Percentiles rank a stretch among this genome's conserved stretches.
These are phyloP conservation scores for Pseudonectria buxi DNA, from an alignment of 2,329 filamentous ascomycete genomes.

Conservation along the genomic window DNA sequence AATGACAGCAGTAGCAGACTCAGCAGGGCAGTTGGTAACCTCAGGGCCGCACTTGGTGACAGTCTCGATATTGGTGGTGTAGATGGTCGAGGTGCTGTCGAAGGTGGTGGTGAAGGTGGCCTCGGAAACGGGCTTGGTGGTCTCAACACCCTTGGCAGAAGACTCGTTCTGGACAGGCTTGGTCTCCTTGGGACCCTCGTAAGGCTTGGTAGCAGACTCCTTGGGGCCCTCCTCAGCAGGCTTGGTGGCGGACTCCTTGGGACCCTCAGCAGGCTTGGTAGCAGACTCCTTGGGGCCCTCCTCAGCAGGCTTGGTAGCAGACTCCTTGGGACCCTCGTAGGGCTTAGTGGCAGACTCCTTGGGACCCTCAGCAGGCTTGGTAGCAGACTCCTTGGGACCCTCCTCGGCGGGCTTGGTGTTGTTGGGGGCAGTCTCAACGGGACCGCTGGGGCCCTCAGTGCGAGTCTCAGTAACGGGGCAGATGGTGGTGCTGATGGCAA, in stretches of 20 bases:
- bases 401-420: conserved; percentile 5
- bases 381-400: conserved; percentile 4
- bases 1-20: conserved; percentile 16
- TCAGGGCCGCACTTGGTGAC: conserved; percentile 32
- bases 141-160: conserved; percentile 1
- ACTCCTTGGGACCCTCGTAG: conserved; percentile 9
- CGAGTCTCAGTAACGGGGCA: conserved; percentile 53
- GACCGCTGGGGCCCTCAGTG: conserved; percentile 11
- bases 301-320: no score
- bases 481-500: conserved; percentile 53
- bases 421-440: conserved; percentile 10
- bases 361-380: conserved; percentile 9
- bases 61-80: conserved; percentile 23
- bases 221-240: no score
- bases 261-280: no score
- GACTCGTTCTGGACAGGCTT: background rate
- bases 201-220: no score
- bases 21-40: conserved; percentile 42
- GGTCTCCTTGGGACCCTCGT: no score
- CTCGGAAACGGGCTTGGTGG: conserved; percentile 10
- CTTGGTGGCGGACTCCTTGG: no score
- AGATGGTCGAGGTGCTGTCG: conserved; percentile 21
- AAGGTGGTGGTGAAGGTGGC: conserved; percentile 26
- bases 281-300: no score
- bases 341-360: background rate